These are phyloP conservation scores for Syncephalastrum monosporum DNA, from an alignment of 371 early-diverging fungal species.

Conservation along the genomic window DNA sequence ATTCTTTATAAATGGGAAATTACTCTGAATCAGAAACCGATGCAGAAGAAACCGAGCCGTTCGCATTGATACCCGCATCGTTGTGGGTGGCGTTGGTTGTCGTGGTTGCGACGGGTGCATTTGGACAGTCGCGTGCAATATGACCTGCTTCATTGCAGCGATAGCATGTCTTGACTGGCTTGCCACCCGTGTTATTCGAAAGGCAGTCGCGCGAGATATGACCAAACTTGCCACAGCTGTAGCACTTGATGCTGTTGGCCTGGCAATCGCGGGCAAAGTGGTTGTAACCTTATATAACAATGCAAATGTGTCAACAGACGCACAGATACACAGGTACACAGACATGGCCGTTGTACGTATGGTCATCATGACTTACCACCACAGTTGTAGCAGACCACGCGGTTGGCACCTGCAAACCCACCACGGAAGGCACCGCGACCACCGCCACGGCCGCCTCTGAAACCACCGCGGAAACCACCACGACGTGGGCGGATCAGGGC, in stretches of 20 bases:
- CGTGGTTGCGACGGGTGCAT: neutral
- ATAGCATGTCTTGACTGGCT: slow-evolving; percentile 37
- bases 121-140: slow-evolving; percentile 36
- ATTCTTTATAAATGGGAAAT: no score
- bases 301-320: neutral
- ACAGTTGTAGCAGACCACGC: slow-evolving; percentile 59
- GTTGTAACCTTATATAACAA: slow-evolving; percentile 40
- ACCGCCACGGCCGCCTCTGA: slow-evolving; percentile 17
- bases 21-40: neutral
- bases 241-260: slow-evolving; percentile 61
- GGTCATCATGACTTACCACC: slow-evolving; percentile 25
- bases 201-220: slow-evolving; percentile 60
- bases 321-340: no score
- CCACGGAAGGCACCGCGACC: slow-evolving; percentile 10
- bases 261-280: slow-evolving; percentile 67
- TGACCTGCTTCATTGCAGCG: slow-evolving; percentile 38
- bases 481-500: slow-evolving; percentile 28
- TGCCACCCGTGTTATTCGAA: slow-evolving; percentile 9
- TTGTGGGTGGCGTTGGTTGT: no score
- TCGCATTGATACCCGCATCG: neutral
- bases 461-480: slow-evolving; percentile 20
- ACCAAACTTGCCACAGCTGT: slow-evolving; percentile 58
- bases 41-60: slow-evolving; percentile 7
- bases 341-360: neutral
- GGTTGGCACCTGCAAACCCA: slow-evolving; percentile 15